Conservation (phyloP, 2,329 filamentous ascomycete genomes). For the Rutstroemia sp. region DNA sequence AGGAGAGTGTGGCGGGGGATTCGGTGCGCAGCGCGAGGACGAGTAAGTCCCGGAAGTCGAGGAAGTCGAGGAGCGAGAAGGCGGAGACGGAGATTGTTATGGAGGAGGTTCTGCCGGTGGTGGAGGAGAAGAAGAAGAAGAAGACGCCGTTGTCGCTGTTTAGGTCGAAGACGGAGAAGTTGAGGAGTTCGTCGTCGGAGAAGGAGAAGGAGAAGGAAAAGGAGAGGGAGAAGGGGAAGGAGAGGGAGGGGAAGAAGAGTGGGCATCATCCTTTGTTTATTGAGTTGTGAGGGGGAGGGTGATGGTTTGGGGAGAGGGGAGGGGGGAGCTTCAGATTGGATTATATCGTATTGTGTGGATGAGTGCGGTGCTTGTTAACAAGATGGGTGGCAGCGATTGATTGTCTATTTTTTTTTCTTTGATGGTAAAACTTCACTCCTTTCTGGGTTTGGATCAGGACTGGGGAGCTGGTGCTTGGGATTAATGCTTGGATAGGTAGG, state of each 20-base stretch:
- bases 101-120: not conserved
- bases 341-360: too few species aligned
- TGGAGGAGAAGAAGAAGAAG: not conserved
- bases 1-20: not conserved
- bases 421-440: too few species aligned
- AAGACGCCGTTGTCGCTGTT: constrained; percentile 4
- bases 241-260: constrained; percentile 3
- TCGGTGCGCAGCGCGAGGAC: not conserved
- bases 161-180: not conserved
- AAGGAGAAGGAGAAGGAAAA: not conserved
- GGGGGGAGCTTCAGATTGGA: too few species aligned
- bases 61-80: not conserved
- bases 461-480: too few species aligned
- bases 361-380: too few species aligned
- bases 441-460: too few species aligned
- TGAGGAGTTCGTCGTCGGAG: not conserved
- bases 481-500: too few species aligned
- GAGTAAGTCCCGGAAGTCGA: not conserved
- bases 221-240: constrained; percentile 1
- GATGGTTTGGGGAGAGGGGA: too few species aligned
- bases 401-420: too few species aligned
- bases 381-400: too few species aligned
- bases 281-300: not conserved
- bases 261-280: constrained; percentile 8
- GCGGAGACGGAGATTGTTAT: not conserved